Base-by-base conservation (phyloP, 148 eudicot species). In the Heliosperma pusillum region DNA sequence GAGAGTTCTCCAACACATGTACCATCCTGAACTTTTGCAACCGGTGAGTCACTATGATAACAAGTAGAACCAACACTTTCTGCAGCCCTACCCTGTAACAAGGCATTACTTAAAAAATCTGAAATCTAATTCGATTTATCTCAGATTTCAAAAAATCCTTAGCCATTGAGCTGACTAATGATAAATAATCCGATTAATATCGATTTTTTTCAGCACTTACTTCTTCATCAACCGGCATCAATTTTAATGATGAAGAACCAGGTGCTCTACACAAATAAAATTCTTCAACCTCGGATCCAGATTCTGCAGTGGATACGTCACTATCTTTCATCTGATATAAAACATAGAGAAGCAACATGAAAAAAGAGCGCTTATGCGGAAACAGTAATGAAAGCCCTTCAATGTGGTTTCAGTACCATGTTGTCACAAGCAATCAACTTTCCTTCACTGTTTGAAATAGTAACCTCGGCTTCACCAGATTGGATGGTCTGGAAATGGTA, bases 271-370 rank as follows among this genome's bases (percentile, higher is more conserved):
- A 66, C 47, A 66, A 75, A 47, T 66, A 59, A 64, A 84, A 22
- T 45, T 86, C 89, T 70, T 88, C 86, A 26, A 82, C 82, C 71
- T 88, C 87, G 3, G 89, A 86, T 72, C 83, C 91, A 60, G 89
- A 84, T 52, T 82, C 87, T 29, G 79, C 79, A 42, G 82, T 63
- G 13, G 77, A 79, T 24, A 60, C 24, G 24, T 77, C 86, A 58
- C 68, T 56, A n/a, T 78, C 69, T 80, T 81, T 83, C 26, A 67
- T 72, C 91, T 88, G 83, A 62, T 67, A 73, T 70, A 57, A 61
- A 42, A 44, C 78, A 74, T 66, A 59, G 4, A 71, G 12, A 60
- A 66, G 58, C 58, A 50, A 33, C 42, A 64, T 70, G 57, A n/a
- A 19, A 19, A 40, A 8, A 50, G 55, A 15, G 30, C 45, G 68